Conservation (phyloP, 192 early-diverging fungal species). For the Ramicandelaber brevisporus region DNA sequence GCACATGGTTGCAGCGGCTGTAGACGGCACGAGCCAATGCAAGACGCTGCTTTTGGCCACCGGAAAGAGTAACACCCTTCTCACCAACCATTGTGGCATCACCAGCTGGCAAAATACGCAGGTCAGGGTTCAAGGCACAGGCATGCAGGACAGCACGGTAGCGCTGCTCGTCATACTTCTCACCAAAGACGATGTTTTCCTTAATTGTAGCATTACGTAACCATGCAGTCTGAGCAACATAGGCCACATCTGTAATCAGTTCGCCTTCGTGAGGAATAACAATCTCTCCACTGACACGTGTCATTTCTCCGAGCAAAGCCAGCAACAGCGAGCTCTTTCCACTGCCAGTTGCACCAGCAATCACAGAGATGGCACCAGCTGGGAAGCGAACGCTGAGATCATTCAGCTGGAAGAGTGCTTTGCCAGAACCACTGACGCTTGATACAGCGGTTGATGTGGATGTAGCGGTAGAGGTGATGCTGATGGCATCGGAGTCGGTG, state of each 20-base stretch:
- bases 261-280: conserved; percentile 11
- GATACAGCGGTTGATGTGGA: too few relatives aligned
- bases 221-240: conserved; percentile 45
- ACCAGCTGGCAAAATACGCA: conserved; percentile 58
- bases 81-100: conserved; percentile 87
- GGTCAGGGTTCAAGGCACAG: conserved; percentile 65
- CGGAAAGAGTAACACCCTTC: conserved; percentile 57
- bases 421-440: too few relatives aligned
- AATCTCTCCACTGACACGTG: conserved; percentile 3
- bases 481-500: too few relatives aligned
- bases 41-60: conserved; percentile 79
- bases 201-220: conserved; percentile 48
- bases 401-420: conserved; percentile 21
- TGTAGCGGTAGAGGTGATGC: too few relatives aligned
- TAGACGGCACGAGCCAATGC: conserved; percentile 73
- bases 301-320: conserved; percentile 65
- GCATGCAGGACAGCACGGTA: conserved; percentile 60
- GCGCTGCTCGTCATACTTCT: conserved; percentile 35
- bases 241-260: conserved; percentile 35
- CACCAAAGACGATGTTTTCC: conserved; percentile 79
- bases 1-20: conserved; percentile 25
- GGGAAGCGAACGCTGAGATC: conserved; percentile 45
- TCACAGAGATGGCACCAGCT: conserved; percentile 32
- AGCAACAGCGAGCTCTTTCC: conserved; percentile 69
- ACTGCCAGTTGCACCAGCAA: conserved; percentile 70